These are phyloP conservation scores for Phytophthora citricola DNA, from an alignment of 352 stramenopile genomes.

Conservation along the genomic window DNA sequence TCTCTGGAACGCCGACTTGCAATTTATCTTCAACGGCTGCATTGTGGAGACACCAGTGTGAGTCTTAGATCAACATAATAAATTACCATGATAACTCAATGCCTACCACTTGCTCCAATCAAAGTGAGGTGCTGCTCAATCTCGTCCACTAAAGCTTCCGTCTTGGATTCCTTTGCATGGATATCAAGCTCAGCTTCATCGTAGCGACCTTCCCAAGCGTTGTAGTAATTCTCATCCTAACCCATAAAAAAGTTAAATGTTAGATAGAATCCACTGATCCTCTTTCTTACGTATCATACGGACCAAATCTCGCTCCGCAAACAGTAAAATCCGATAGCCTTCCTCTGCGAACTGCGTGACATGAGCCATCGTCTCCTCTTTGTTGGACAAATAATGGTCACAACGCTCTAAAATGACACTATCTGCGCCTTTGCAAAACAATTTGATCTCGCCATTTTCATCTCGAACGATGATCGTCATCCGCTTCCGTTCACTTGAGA, in stretches of 20 bases:
- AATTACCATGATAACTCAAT: not conserved
- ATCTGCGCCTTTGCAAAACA: slow-evolving; percentile 87
- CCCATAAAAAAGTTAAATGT: not conserved
- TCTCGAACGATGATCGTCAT: slow-evolving; percentile 87
- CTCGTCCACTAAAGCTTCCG: slow-evolving; percentile 66
- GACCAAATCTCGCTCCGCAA: slow-evolving; percentile 79
- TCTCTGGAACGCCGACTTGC: slow-evolving; percentile 96
- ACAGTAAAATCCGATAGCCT: slow-evolving; percentile 87
- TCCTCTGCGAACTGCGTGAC: slow-evolving; percentile 85
- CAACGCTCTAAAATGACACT: slow-evolving; percentile 80
- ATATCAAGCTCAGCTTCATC: slow-evolving; percentile 79
- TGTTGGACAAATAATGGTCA: slow-evolving; percentile 61
- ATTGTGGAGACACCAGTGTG: not conserved
- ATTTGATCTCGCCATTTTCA: slow-evolving; percentile 53
- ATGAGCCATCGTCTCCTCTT: slow-evolving; percentile 69
- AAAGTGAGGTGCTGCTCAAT: slow-evolving; percentile 87
- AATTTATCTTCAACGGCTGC: slow-evolving; percentile 98
- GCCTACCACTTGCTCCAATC: slow-evolving; percentile 84
- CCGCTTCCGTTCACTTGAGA: slow-evolving; percentile 81
- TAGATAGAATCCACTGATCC: not conserved
- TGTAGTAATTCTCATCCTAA: slow-evolving; percentile 76
- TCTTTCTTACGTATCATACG: slow-evolving; percentile 5
- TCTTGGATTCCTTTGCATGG: slow-evolving; percentile 64
- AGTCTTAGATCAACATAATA: not conserved
- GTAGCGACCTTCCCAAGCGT: slow-evolving; percentile 69